A percentile compares a stretch with the other conserved stretches of the same genome.
phyloP scores from a whole-genome alignment of 495 filamentous ascomycete species.

The Pyrenula massariospora region DNA sequence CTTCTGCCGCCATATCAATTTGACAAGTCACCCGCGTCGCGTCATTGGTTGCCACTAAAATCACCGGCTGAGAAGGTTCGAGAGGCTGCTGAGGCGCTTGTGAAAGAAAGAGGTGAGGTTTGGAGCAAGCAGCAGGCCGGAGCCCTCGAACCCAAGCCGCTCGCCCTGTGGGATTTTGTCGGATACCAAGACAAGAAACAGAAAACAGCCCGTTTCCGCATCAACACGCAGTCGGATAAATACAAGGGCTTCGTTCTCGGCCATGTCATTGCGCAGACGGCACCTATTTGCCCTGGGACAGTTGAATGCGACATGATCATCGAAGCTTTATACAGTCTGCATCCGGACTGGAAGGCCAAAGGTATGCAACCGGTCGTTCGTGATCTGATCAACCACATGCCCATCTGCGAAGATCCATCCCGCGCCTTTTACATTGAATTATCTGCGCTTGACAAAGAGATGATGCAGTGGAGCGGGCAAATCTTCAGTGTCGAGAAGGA shows the following conservation, averaged over 20 bases:
- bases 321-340: slow-evolving; percentile 31
- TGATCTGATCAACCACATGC: slow-evolving; percentile 24
- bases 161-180: slow-evolving; percentile 23
- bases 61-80: slow-evolving; percentile 7
- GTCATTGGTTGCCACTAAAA: slow-evolving; percentile 1
- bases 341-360: slow-evolving; percentile 12
- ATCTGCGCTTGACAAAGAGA: slow-evolving; percentile 6
- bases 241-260: slow-evolving; percentile 26
- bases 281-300: slow-evolving; percentile 35
- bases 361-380: slow-evolving; percentile 21
- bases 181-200: slow-evolving; percentile 28
- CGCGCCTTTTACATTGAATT: slow-evolving; percentile 26
- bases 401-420: slow-evolving; percentile 25
- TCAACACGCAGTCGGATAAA: slow-evolving; percentile 29
- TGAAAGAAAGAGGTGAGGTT: background rate
- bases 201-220: slow-evolving; percentile 22
- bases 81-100: slow-evolving; percentile 1
- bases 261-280: slow-evolving; percentile 33
- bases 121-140: background rate
- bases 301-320: slow-evolving; percentile 33
- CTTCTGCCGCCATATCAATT: slow-evolving; percentile 32
- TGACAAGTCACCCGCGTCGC: slow-evolving; percentile 12
- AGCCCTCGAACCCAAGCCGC: background rate
- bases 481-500: slow-evolving; percentile 4
- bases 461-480: slow-evolving; percentile 15